Conservation (phyloP, 768 basidiomycete genomes). For the Lanmaoa rubissima region DNA sequence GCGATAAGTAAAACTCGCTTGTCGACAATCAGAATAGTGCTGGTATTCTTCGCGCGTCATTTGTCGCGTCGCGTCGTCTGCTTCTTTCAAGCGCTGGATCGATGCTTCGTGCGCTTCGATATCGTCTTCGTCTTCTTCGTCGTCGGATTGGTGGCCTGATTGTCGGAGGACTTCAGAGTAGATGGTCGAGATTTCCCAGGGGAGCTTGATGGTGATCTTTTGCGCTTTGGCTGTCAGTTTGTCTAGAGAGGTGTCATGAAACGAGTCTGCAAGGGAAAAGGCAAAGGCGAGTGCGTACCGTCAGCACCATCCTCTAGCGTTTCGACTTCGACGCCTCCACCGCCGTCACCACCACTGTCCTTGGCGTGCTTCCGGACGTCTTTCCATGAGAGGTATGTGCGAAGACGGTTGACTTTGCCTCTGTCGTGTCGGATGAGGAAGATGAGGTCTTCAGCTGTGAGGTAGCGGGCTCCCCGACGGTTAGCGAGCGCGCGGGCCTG, state of each 20-base stretch:
- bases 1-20: slow-evolving; percentile 94
- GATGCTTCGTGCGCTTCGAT: slow-evolving; percentile 94
- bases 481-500: slow-evolving; percentile 85
- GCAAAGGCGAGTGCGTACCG: slow-evolving; percentile 41
- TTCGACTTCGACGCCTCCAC: slow-evolving; percentile 79
- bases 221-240: slow-evolving; percentile 81
- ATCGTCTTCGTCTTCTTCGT: slow-evolving; percentile 95
- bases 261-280: no score
- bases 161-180: slow-evolving; percentile 83
- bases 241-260: slow-evolving; percentile 40
- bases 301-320: slow-evolving; percentile 81
- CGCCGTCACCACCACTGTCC: slow-evolving; percentile 81
- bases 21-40: slow-evolving; percentile 94
- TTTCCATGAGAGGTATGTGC: slow-evolving; percentile 96
- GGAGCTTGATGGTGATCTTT: slow-evolving; percentile 92
- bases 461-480: slow-evolving; percentile 79
- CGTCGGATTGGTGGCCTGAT: slow-evolving; percentile 81
- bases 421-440: slow-evolving; percentile 94
- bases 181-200: slow-evolving; percentile 93
- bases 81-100: slow-evolving; percentile 89
- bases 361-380: slow-evolving; percentile 95
- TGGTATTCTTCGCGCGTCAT: slow-evolving; percentile 98
- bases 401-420: slow-evolving; percentile 88
- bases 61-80: slow-evolving; percentile 89
- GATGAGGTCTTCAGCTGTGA: slow-evolving; percentile 92